Evolutionary conservation across 2,329 filamentous ascomycete genomes (phyloP).

Genomic region (Aspergillus bombycis): DNA sequence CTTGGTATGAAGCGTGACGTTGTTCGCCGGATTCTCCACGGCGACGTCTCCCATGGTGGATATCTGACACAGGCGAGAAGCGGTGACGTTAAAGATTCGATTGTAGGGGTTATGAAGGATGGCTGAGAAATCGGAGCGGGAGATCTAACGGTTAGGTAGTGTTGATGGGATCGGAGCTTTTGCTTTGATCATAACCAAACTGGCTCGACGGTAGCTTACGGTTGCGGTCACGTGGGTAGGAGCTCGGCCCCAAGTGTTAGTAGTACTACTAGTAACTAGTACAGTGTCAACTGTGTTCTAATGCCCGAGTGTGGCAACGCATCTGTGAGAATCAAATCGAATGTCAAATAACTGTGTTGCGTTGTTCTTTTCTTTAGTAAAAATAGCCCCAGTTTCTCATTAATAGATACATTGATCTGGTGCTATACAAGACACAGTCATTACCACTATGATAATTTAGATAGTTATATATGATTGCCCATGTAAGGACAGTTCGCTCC

Average conservation of each 20-base stretch:
- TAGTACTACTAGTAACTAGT: not conserved
- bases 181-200: constrained; percentile 11
- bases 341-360: not conserved
- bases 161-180: constrained; percentile 11
- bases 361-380: not conserved
- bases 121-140: not conserved
- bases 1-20: constrained; percentile 78
- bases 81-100: not conserved
- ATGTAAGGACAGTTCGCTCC: not conserved
- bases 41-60: constrained; percentile 79
- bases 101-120: not conserved
- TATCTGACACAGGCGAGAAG: not conserved
- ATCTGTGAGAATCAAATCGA: constrained; percentile 7
- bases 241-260: not conserved
- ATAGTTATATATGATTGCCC: not conserved
- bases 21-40: constrained; percentile 78
- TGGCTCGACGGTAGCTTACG: constrained; percentile 13
- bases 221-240: constrained; percentile 5
- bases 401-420: not conserved
- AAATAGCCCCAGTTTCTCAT: not conserved
- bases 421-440: not conserved
- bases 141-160: not conserved
- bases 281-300: not conserved
- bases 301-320: constrained; percentile 5
- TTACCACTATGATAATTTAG: not conserved